A percentile compares a stretch with the other conserved stretches of the same genome.
These are phyloP conservation scores for Cardamine chenopodiifolia DNA, from an alignment of 345 rosid genomes.

Conservation along the genomic window DNA sequence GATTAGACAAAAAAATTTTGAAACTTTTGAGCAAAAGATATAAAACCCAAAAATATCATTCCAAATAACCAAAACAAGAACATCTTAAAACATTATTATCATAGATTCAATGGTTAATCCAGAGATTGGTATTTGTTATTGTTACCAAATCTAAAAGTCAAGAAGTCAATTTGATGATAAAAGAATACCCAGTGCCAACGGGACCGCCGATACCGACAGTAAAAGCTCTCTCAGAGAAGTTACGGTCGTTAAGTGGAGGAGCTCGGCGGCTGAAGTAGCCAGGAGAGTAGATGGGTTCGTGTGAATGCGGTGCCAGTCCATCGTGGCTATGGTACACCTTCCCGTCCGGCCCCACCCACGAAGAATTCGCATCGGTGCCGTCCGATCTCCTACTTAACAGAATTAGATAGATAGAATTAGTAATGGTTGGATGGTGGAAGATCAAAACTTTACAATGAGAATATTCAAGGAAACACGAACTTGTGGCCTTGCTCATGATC, in stretches of 20 bases:
- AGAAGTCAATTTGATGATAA: background rate
- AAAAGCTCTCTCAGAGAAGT: constrained; percentile 90
- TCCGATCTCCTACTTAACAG: constrained; percentile 38
- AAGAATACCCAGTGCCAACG: constrained; percentile 86
- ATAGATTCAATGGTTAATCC: background rate
- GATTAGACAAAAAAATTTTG: background rate
- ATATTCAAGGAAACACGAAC: background rate
- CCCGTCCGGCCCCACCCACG: constrained; percentile 83
- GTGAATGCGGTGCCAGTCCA: constrained; percentile 97
- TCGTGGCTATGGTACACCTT: constrained; percentile 92
- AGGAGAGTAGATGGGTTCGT: constrained; percentile 97
- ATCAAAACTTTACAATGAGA: background rate
- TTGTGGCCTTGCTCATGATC: constrained; percentile 16
- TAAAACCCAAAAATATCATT: background rate
- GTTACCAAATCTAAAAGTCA: constrained; percentile 3
- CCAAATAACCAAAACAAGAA: background rate
- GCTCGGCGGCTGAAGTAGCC: constrained; percentile 92
- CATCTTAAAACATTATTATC: background rate
- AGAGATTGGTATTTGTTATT: background rate
- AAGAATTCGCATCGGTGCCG: constrained; percentile 32
- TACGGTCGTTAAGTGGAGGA: constrained; percentile 67
- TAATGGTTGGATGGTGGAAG: background rate
- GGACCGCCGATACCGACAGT: constrained; percentile 98
- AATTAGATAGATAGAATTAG: background rate
- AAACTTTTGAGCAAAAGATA: too few relatives aligned